These are phyloP conservation scores for Albatrellus ellisii DNA, from an alignment of 768 basidiomycete species.

Conservation along the genomic window DNA sequence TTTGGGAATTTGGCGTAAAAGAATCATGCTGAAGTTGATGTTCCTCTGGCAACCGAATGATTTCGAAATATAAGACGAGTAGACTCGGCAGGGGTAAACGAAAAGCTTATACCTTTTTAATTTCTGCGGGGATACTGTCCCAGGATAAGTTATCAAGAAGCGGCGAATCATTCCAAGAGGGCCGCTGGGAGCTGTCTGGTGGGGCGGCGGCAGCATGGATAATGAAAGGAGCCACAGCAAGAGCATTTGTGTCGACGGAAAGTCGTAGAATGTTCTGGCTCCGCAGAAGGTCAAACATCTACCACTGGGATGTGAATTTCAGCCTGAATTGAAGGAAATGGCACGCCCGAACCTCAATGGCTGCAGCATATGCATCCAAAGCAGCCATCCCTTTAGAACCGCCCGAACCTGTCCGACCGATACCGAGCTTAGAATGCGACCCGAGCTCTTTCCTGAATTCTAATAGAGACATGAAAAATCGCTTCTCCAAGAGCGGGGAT, in stretches of 20 bases:
- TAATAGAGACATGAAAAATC: constrained; percentile 10
- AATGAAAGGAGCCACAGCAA: constrained; percentile 6
- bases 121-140: constrained; percentile 7
- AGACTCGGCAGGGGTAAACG: neutral
- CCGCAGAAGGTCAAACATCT: constrained; percentile 13
- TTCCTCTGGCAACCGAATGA: constrained; percentile 5
- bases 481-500: constrained; percentile 13
- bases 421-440: constrained; percentile 8
- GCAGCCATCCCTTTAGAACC: constrained; percentile 12
- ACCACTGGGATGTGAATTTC: neutral
- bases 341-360: constrained; percentile 8
- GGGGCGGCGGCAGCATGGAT: constrained; percentile 14
- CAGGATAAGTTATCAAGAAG: constrained; percentile 11
- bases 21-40: constrained; percentile 11
- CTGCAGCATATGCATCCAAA: constrained; percentile 13
- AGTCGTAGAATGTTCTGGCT: constrained; percentile 5
- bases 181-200: constrained; percentile 9
- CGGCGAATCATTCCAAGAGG: constrained; percentile 6
- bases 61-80: neutral
- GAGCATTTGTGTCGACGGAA: constrained; percentile 4
- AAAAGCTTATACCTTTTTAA: constrained; percentile 8
- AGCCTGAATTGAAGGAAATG: neutral
- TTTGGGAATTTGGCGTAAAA: constrained; percentile 8
- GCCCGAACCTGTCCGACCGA: constrained; percentile 12
- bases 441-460: constrained; percentile 9